phyloP scores from a whole-genome alignment of 2,329 filamentous ascomycete species.

The Fusarium sp. region DNA sequence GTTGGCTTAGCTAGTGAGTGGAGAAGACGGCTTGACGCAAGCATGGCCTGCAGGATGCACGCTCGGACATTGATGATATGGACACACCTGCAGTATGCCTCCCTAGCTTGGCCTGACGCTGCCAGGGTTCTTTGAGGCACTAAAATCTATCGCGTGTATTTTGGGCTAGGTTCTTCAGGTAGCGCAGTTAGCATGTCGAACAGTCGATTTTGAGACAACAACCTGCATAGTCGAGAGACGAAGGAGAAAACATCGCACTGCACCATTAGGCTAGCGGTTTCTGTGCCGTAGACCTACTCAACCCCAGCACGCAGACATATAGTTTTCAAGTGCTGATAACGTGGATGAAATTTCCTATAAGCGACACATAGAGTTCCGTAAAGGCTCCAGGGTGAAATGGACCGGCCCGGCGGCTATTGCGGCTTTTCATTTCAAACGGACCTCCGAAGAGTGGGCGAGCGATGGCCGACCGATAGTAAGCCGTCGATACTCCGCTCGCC shows the following conservation, averaged over 20 bases:
- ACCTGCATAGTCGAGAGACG: constrained; percentile 13
- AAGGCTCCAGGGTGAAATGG: constrained; percentile 37
- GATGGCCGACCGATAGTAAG: constrained; percentile 43
- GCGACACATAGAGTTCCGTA: constrained; percentile 21
- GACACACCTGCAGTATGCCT: constrained; percentile 23
- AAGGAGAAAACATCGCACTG: constrained; percentile 21
- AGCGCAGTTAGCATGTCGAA: constrained; percentile 28
- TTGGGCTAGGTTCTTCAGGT: constrained; percentile 36
- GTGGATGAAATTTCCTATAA: constrained; percentile 4
- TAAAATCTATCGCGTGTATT: constrained; percentile 35
- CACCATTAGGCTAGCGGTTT: constrained; percentile 12
- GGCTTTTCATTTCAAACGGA: constrained; percentile 40
- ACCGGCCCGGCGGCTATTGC: constrained; percentile 51
- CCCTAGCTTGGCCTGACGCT: constrained; percentile 15
- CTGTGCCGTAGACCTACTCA: constrained; percentile 22
- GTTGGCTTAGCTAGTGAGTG: constrained; percentile 27
- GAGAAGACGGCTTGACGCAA: constrained; percentile 41
- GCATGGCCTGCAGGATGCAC: constrained; percentile 48
- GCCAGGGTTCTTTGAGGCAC: constrained; percentile 19
- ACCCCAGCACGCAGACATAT: not conserved
- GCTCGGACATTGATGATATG: constrained; percentile 39
- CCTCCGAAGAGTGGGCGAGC: constrained; percentile 35
- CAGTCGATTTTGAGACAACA: constrained; percentile 36
- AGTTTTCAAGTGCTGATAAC: not conserved
- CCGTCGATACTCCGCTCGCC: constrained; percentile 28